Conservation (phyloP, 75 land plant genomes). For the Sequoia sempervirens region DNA sequence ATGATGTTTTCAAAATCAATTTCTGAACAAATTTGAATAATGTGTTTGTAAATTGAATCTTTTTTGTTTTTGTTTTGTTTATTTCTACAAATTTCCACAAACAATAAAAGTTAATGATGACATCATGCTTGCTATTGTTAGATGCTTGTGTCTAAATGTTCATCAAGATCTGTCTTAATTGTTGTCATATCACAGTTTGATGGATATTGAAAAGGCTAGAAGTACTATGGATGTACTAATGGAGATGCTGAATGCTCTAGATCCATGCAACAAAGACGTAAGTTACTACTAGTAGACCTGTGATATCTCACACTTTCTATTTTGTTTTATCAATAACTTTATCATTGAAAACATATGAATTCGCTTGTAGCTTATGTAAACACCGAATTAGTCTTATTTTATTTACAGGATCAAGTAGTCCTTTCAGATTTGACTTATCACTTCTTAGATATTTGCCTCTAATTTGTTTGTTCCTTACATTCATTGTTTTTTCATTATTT, state of each 20-base stretch:
- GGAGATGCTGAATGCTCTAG: conserved; percentile 45
- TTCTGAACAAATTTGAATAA: background rate
- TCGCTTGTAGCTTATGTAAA: background rate
- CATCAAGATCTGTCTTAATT: background rate
- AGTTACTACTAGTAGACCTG: background rate
- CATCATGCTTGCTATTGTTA: background rate
- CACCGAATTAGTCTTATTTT: background rate
- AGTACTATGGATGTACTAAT: conserved; percentile 32
- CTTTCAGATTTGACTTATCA: background rate
- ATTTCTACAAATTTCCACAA: background rate
- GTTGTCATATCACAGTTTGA: conserved; percentile 15
- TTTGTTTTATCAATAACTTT: background rate
- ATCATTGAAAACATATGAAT: background rate
- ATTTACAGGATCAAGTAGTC: background rate
- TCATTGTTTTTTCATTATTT: background rate
- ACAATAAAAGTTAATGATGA: background rate
- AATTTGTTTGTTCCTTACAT: background rate
- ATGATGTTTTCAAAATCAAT: background rate
- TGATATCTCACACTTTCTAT: background rate
- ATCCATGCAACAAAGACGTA: conserved; percentile 38
- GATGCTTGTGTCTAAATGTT: background rate
- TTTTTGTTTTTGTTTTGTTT: background rate
- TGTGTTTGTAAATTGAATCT: background rate
- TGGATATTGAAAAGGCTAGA: conserved; percentile 26
- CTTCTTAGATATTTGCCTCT: background rate